Evolutionary conservation across 1,284 basidiomycete species (phyloP), one percentile per base, ranked within the genome.

Genomic region (Heterobasidion irregulare): DNA sequence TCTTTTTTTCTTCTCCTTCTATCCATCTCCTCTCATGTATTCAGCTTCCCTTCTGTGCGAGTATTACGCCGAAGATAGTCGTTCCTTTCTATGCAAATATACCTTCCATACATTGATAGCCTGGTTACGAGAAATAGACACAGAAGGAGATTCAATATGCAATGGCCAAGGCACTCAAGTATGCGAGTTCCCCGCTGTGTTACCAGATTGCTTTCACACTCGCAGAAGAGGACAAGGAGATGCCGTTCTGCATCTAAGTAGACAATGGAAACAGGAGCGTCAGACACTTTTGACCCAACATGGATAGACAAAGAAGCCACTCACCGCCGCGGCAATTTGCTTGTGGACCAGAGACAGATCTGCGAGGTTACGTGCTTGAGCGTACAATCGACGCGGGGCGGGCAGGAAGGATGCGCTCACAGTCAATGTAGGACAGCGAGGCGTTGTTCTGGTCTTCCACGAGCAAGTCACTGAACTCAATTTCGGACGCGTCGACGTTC

Each of bases 371-470:
- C 36, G 46, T 15, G 19, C 56, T 50, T 38, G 18, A 35, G 10
- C 48, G 13, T 32, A 12, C 46, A 5, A n/a, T 47, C 26, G 6
- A 5, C 26, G 6, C 26, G 5, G 26, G 26, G 26, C 26, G 26
- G 26, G 34, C 26, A 35, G 34, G 8, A 44, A 35, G n/a, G 38
- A 35, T 36, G 43, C 2, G 63, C 53, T 66, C 65, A 94, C 92
- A 92, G 67, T 95, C 91, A 6, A 86, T 70, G 70, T 94, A 94
- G 1, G 87, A 85, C 83, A 97, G 83, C 0, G 89, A 89, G 48
- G 93, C 95, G 65, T 98, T 98, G 70, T 99, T 99, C 68, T 89
- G 84, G 72, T 99, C 97, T 73, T 99, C 97, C 12, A 98, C 84
- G 13, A 99, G 77, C 84, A 96, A 91, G 73, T 99, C 97, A 59